These are phyloP conservation scores for Mycena galericulata DNA, from an alignment of 768 basidiomycete species.

Conservation along the genomic window DNA sequence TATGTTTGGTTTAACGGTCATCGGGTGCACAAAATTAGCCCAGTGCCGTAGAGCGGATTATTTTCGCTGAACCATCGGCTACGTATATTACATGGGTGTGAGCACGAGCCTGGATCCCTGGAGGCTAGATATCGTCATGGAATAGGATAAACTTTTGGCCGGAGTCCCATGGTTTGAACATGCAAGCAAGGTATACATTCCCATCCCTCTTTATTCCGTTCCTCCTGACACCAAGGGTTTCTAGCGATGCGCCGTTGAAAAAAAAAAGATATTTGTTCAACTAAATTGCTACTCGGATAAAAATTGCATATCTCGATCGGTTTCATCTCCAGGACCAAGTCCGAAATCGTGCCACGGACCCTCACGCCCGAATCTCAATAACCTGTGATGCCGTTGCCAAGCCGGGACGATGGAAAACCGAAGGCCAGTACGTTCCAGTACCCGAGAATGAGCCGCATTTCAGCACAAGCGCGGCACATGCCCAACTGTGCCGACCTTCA, in stretches of 20 bases:
- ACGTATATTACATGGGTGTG: constrained; percentile 1
- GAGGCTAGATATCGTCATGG: constrained; percentile 12
- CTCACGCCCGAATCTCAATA: not conserved
- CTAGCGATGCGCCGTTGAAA: not conserved
- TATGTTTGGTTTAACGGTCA: constrained; percentile 6
- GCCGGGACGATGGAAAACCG: not conserved
- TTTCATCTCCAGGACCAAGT: constrained; percentile 1
- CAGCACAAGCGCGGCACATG: constrained; percentile 6
- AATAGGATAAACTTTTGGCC: constrained; percentile 14
- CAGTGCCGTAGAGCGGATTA: constrained; percentile 12
- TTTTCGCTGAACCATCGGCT: constrained; percentile 22
- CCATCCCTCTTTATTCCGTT: constrained; percentile 5
- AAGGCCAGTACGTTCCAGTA: not conserved
- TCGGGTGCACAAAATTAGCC: constrained; percentile 9
- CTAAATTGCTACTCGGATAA: constrained; percentile 8
- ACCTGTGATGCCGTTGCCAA: not conserved
- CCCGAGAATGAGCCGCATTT: constrained; percentile 2
- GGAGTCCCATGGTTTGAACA: constrained; percentile 23
- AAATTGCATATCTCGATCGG: not conserved
- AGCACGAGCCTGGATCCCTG: constrained; percentile 12
- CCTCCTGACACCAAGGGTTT: not conserved
- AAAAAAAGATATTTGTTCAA: not conserved
- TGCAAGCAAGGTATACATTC: constrained; percentile 9
- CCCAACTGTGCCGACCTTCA: constrained; percentile 7
- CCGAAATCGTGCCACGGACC: not conserved